A percentile compares a stretch with the other conserved stretches of the same genome.
Evolutionary conservation across 2,329 filamentous ascomycete species (phyloP).

Genomic region (Pestalotiopsis sp.): DNA sequence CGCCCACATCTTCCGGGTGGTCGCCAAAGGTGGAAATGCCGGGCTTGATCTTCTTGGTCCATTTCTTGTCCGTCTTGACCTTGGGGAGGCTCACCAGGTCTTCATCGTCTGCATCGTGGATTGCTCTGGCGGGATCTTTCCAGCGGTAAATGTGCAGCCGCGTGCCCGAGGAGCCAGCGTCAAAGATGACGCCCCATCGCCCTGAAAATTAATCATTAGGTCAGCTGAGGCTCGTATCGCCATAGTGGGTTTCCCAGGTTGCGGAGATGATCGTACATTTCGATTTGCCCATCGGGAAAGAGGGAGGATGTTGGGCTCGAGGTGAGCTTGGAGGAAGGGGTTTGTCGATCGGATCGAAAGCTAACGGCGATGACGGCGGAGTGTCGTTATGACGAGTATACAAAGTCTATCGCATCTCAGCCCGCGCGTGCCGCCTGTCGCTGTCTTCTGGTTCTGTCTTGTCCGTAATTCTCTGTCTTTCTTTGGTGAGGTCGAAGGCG

Average conservation of each 20-base stretch:
- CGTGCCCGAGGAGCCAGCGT: slow-evolving; percentile 96
- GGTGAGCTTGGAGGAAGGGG: neutral
- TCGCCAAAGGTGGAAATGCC: slow-evolving; percentile 89
- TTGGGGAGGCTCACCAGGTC: slow-evolving; percentile 72
- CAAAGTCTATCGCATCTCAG: slow-evolving; percentile 1
- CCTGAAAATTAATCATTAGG: slow-evolving; percentile 35
- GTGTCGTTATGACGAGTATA: neutral
- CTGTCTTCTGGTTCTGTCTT: neutral
- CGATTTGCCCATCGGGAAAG: slow-evolving; percentile 12
- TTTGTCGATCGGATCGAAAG: neutral
- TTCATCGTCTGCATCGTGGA: slow-evolving; percentile 57
- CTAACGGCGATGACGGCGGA: neutral
- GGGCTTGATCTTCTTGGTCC: slow-evolving; percentile 92
- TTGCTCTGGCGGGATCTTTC: slow-evolving; percentile 73
- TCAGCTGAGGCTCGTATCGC: neutral
- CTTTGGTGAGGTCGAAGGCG: neutral
- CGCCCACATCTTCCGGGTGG: slow-evolving; percentile 74
- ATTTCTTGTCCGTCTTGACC: slow-evolving; percentile 79
- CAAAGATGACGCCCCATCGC: slow-evolving; percentile 90
- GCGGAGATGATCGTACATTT: slow-evolving; percentile 9
- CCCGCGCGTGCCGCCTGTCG: neutral
- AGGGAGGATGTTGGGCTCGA: neutral
- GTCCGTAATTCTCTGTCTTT: neutral
- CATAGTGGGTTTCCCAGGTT: neutral
- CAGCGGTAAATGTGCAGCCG: slow-evolving; percentile 93